Conservation (phyloP, 129 eudicot species). For the Centrapalus pauciflorus region DNA sequence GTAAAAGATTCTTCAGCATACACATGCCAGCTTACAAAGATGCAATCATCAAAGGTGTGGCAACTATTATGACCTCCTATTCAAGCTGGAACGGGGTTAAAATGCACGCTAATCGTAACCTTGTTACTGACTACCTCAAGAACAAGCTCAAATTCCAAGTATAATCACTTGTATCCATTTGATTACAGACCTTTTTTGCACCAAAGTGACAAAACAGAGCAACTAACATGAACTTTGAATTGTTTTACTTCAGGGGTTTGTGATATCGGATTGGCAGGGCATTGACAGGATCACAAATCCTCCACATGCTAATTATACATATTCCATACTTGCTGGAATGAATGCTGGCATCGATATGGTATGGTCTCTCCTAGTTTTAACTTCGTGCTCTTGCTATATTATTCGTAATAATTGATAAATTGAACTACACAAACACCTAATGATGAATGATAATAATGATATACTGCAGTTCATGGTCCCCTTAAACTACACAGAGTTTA, state of each 20-base stretch:
- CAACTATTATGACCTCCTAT: slow-evolving; percentile 67
- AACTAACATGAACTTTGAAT: background rate
- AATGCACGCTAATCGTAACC: slow-evolving; percentile 61
- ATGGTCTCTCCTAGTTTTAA: background rate
- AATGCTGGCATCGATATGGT: slow-evolving; percentile 84
- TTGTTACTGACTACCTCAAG: slow-evolving; percentile 52
- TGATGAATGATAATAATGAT: background rate
- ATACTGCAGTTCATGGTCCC: slow-evolving; percentile 60
- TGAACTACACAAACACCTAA: slow-evolving; percentile 18
- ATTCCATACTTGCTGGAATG: slow-evolving; percentile 52
- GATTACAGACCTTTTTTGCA: background rate
- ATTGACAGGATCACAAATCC: slow-evolving; percentile 61
- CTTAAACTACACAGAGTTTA: slow-evolving; percentile 50
- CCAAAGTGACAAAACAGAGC: too few species aligned
- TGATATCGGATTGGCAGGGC: slow-evolving; percentile 68
- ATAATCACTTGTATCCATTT: background rate
- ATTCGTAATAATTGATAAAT: background rate
- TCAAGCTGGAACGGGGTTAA: slow-evolving; percentile 73
- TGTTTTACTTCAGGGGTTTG: slow-evolving; percentile 58
- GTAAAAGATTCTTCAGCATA: slow-evolving; percentile 34
- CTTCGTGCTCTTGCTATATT: background rate
- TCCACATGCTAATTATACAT: slow-evolving; percentile 55
- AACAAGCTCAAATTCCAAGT: slow-evolving; percentile 50
- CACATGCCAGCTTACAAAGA: slow-evolving; percentile 73
- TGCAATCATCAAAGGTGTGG: slow-evolving; percentile 60